Conservation (phyloP, 2,329 filamentous ascomycete genomes). For the Scolecobasidium constrictum region DNA sequence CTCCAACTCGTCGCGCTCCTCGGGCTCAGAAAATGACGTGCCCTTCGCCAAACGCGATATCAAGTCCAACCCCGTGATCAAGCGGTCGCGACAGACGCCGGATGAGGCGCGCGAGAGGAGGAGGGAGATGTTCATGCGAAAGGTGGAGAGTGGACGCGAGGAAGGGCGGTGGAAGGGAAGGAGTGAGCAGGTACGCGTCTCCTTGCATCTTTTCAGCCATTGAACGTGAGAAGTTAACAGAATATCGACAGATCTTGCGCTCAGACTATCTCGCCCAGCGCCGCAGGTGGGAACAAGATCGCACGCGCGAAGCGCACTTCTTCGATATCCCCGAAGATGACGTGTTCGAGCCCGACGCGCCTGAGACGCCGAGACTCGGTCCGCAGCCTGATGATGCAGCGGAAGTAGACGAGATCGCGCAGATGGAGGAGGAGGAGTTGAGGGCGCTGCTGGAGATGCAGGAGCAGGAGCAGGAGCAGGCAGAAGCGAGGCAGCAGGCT, state of each 20-base stretch:
- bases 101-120: constrained; percentile 53
- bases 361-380: background rate
- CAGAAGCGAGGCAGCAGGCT: constrained; percentile 3
- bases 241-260: constrained; percentile 30
- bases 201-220: background rate
- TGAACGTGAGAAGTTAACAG: background rate
- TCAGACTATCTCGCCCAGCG: constrained; percentile 34
- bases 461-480: constrained; percentile 19
- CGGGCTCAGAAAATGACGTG: constrained; percentile 3
- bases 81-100: constrained; percentile 32
- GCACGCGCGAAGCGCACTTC: constrained; percentile 26
- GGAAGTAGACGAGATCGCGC: constrained; percentile 22
- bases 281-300: constrained; percentile 33
- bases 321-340: constrained; percentile 15
- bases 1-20: constrained; percentile 15
- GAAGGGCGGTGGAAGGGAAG: constrained; percentile 34
- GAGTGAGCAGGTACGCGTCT: constrained; percentile 33
- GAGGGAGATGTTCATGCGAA: constrained; percentile 58
- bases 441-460: constrained; percentile 33
- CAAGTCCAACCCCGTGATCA: constrained; percentile 52
- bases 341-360: background rate
- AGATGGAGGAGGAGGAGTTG: constrained; percentile 33
- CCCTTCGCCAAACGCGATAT: constrained; percentile 41
- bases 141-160: constrained; percentile 32
- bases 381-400: constrained; percentile 9